These are phyloP conservation scores for Nicotiana paniculata DNA, from an alignment of 257 asterid species.

Conservation along the genomic window DNA sequence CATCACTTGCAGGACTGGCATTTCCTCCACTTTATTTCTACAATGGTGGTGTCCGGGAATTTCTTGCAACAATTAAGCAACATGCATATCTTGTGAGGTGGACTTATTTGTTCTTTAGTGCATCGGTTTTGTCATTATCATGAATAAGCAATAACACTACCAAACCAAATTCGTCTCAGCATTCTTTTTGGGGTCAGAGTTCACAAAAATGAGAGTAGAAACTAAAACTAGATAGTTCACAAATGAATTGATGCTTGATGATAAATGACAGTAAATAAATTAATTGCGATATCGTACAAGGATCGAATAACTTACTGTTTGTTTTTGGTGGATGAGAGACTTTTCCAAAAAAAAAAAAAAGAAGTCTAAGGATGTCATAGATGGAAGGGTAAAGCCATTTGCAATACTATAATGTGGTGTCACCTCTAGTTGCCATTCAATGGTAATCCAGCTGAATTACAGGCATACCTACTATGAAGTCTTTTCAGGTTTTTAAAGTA, in stretches of 20 bases:
- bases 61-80: conserved; percentile 81
- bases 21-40: conserved; percentile 94
- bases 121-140: not conserved
- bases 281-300: not conserved
- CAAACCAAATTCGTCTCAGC: not conserved
- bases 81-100: conserved; percentile 84
- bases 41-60: conserved; percentile 95
- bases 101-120: conserved; percentile 9
- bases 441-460: not conserved
- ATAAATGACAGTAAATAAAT: not conserved
- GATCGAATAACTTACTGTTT: not conserved
- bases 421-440: not conserved
- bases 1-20: conserved; percentile 66
- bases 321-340: not conserved
- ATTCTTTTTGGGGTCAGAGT: not conserved
- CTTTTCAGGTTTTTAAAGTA: not conserved
- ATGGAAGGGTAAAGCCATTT: not conserved
- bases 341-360: not conserved
- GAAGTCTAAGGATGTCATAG: not conserved
- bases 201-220: not conserved
- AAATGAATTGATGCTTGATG: not conserved
- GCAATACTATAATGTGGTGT: not conserved
- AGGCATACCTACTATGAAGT: not conserved
- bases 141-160: not conserved
- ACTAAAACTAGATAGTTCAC: not conserved